Conservation (phyloP, 2,329 filamentous ascomycete species). For the Phyllosticta citrichinensis region DNA sequence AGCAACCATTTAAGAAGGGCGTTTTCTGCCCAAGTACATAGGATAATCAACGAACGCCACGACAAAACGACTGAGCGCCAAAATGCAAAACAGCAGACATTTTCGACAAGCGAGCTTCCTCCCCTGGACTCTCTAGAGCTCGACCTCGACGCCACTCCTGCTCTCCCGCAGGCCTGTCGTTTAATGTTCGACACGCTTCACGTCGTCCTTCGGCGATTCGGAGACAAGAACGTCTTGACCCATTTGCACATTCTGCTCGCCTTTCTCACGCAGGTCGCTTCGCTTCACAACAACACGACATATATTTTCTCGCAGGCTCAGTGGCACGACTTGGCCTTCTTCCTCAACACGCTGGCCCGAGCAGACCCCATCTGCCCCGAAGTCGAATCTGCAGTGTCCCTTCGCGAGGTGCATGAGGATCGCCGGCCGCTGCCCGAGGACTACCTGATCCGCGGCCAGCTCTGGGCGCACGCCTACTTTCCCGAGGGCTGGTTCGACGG, state of each 20-base stretch:
- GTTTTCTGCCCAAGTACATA: slow-evolving; percentile 3
- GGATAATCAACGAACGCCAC: slow-evolving; percentile 17
- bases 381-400: slow-evolving; percentile 36
- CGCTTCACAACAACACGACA: slow-evolving; percentile 21
- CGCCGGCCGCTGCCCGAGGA: slow-evolving; percentile 58
- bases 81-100: slow-evolving; percentile 11
- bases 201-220: slow-evolving; percentile 42
- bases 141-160: slow-evolving; percentile 14
- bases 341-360: slow-evolving; percentile 41
- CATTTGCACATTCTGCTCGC: slow-evolving; percentile 54
- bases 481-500: slow-evolving; percentile 51
- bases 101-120: background rate
- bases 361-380: background rate
- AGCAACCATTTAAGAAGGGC: slow-evolving; percentile 24
- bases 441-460: slow-evolving; percentile 53
- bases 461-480: slow-evolving; percentile 51
- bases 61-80: slow-evolving; percentile 9
- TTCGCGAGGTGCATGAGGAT: slow-evolving; percentile 30
- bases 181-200: slow-evolving; percentile 38
- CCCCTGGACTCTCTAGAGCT: slow-evolving; percentile 1
- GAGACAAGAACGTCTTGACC: slow-evolving; percentile 50
- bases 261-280: slow-evolving; percentile 43
- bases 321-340: slow-evolving; percentile 43
- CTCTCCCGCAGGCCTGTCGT: slow-evolving; percentile 24
- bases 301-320: slow-evolving; percentile 32